A percentile compares a stretch with the other conserved stretches of the same genome.
Evolutionary conservation across 768 basidiomycete genomes (phyloP).

Genomic region (Auriculariales sp.): DNA sequence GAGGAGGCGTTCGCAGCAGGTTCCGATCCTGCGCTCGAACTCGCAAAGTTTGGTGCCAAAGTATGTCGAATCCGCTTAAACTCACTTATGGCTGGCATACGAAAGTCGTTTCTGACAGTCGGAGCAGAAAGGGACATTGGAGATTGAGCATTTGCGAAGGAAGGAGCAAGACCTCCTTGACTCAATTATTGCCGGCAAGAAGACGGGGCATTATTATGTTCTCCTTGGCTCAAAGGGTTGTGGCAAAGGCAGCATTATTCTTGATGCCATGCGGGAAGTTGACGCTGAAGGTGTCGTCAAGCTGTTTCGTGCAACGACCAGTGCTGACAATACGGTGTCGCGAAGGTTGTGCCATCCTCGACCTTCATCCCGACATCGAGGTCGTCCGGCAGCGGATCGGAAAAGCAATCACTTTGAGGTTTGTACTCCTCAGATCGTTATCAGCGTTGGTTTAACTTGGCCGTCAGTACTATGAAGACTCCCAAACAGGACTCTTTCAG

Average conservation of each 20-base stretch:
- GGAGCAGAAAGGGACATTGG: slow-evolving; percentile 23
- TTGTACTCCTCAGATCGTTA: no score
- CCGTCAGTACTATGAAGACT: slow-evolving; percentile 77
- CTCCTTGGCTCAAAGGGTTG: slow-evolving; percentile 75
- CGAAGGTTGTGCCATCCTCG: slow-evolving; percentile 46
- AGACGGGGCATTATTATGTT: slow-evolving; percentile 61
- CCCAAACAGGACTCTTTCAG: slow-evolving; percentile 68
- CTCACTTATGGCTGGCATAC: no score
- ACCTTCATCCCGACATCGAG: slow-evolving; percentile 77
- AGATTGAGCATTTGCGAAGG: slow-evolving; percentile 43
- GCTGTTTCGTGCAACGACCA: background rate
- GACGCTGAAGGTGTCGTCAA: slow-evolving; percentile 38
- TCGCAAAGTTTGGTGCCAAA: slow-evolving; percentile 29
- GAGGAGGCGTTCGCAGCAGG: slow-evolving; percentile 65
- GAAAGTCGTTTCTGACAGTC: no score
- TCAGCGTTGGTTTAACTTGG: no score
- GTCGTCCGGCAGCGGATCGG: slow-evolving; percentile 45
- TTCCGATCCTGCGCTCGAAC: slow-evolving; percentile 71
- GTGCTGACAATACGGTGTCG: no score
- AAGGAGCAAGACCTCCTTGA: slow-evolving; percentile 67
- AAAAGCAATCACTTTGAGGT: slow-evolving; percentile 29
- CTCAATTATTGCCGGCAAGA: slow-evolving; percentile 59
- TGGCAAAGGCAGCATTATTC: slow-evolving; percentile 72
- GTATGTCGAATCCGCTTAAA: no score
- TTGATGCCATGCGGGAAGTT: slow-evolving; percentile 64